Conservation (phyloP, 306 rosid genomes). For the Spatholobus suberectus region DNA sequence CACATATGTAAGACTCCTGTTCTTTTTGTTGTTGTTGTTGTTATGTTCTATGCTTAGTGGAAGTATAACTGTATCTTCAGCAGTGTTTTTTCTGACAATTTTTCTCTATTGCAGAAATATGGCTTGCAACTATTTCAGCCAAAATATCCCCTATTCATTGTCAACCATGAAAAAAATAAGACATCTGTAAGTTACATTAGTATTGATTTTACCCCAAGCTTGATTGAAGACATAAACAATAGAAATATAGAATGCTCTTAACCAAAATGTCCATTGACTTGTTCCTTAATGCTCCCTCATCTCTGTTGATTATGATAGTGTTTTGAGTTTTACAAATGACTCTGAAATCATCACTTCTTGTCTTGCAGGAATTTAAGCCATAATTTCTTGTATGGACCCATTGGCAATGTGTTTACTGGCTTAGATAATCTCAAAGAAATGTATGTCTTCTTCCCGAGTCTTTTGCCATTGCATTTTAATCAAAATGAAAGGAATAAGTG, state of each 20-base stretch:
- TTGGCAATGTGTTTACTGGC: conserved; percentile 85
- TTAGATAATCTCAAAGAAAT: conserved; percentile 76
- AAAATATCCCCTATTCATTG: conserved; percentile 72
- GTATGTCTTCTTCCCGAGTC: conserved; percentile 58
- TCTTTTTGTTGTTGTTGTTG: conserved; percentile 14
- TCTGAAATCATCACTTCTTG: conserved; percentile 28
- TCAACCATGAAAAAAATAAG: conserved; percentile 66
- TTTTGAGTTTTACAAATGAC: conserved; percentile 29
- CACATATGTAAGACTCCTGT: conserved; percentile 71
- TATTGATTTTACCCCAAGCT: conserved; percentile 30
- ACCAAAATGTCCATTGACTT: conserved; percentile 4
- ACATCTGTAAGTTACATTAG: conserved; percentile 71
- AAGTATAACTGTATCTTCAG: background rate
- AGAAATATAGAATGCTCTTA: background rate
- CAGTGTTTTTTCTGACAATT: conserved; percentile 39
- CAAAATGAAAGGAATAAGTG: conserved; percentile 23
- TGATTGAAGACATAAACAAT: background rate
- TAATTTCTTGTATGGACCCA: conserved; percentile 76
- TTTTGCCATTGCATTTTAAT: conserved; percentile 31
- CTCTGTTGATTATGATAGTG: background rate
- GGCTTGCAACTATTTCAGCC: conserved; percentile 74
- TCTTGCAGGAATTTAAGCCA: conserved; percentile 89
- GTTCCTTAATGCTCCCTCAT: background rate
- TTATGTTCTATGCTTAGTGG: background rate
- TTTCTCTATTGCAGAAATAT: conserved; percentile 62